Conservation (phyloP, 1,284 basidiomycete species). For the Psilocybe mexicana region DNA sequence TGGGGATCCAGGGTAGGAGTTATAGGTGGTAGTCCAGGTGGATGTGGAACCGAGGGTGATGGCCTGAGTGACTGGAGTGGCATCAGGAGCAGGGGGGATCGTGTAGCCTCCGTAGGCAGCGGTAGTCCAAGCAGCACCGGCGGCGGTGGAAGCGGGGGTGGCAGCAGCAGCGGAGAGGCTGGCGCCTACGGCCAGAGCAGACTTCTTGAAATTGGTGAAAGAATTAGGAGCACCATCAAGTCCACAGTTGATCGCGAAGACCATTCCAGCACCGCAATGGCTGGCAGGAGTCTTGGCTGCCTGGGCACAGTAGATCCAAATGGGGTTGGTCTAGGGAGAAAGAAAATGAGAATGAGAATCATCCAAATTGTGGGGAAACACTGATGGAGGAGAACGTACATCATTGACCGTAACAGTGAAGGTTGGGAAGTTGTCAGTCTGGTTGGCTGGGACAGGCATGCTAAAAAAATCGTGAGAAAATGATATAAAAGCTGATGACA, state of each 20-base stretch:
- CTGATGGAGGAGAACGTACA: not conserved
- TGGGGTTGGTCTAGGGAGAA: constrained; percentile 41
- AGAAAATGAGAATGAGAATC: constrained; percentile 16
- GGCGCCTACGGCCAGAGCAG: constrained; percentile 52
- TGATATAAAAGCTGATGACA: not conserved
- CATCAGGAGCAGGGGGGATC: constrained; percentile 45
- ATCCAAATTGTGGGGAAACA: constrained; percentile 18
- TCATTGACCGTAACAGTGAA: constrained; percentile 57
- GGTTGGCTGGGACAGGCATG: constrained; percentile 50
- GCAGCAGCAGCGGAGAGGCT: constrained; percentile 42
- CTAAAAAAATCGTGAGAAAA: constrained; percentile 30
- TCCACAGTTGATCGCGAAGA: constrained; percentile 65
- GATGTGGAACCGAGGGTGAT: constrained; percentile 40
- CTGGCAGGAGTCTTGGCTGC: constrained; percentile 38
- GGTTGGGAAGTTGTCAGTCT: constrained; percentile 50
- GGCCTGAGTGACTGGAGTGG: constrained; percentile 34
- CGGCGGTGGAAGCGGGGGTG: constrained; percentile 31
- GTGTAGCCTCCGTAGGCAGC: constrained; percentile 48
- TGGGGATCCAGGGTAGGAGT: constrained; percentile 53
- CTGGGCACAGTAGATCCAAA: constrained; percentile 56
- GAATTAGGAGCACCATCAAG: constrained; percentile 51
- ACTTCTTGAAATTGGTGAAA: constrained; percentile 55
- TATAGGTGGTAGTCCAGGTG: constrained; percentile 54
- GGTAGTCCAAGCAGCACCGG: constrained; percentile 30
- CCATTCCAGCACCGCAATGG: constrained; percentile 67